phyloP scores from a whole-genome alignment of 2,329 filamentous ascomycete species.

The Nigrospora osmanthi region DNA sequence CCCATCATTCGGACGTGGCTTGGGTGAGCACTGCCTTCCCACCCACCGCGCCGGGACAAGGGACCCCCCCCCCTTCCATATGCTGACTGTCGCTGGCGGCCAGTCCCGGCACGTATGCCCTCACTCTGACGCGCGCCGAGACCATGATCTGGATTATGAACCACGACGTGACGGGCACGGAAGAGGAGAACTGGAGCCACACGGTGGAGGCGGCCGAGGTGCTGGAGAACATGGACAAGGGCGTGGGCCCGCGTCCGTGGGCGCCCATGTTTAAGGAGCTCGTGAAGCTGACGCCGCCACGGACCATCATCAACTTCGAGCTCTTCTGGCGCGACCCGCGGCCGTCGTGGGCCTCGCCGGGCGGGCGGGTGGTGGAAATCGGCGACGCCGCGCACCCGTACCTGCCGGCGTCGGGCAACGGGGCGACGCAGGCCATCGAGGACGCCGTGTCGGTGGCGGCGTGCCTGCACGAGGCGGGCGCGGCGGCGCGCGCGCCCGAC shows the following conservation, averaged over 20 bases:
- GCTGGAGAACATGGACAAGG: slow-evolving; percentile 25
- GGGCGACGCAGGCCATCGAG: slow-evolving; percentile 33
- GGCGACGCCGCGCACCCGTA: slow-evolving; percentile 33
- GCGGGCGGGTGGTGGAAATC: slow-evolving; percentile 25
- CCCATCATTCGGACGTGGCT: slow-evolving; percentile 37
- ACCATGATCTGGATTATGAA: slow-evolving; percentile 30
- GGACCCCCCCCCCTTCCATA: neutral
- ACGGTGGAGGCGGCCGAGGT: slow-evolving; percentile 26
- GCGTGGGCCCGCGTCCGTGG: slow-evolving; percentile 21
- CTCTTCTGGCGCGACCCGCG: slow-evolving; percentile 32
- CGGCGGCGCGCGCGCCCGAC: slow-evolving; percentile 12
- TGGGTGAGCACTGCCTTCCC: slow-evolving; percentile 29
- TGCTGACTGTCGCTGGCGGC: slow-evolving; percentile 14
- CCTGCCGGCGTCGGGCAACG: slow-evolving; percentile 31
- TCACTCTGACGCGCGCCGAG: slow-evolving; percentile 23
- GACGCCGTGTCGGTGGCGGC: slow-evolving; percentile 29
- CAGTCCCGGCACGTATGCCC: slow-evolving; percentile 31
- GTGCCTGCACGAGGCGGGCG: slow-evolving; percentile 26
- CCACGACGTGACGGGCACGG: slow-evolving; percentile 26
- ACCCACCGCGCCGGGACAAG: slow-evolving; percentile 15
- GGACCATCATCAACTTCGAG: slow-evolving; percentile 29
- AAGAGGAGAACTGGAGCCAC: slow-evolving; percentile 27
- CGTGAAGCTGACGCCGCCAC: slow-evolving; percentile 20
- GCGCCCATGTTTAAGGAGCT: slow-evolving; percentile 24
- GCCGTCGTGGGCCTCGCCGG: slow-evolving; percentile 26